Evolutionary conservation across 139 green algal species (phyloP).

Genomic region (Nannochloris sp.): DNA sequence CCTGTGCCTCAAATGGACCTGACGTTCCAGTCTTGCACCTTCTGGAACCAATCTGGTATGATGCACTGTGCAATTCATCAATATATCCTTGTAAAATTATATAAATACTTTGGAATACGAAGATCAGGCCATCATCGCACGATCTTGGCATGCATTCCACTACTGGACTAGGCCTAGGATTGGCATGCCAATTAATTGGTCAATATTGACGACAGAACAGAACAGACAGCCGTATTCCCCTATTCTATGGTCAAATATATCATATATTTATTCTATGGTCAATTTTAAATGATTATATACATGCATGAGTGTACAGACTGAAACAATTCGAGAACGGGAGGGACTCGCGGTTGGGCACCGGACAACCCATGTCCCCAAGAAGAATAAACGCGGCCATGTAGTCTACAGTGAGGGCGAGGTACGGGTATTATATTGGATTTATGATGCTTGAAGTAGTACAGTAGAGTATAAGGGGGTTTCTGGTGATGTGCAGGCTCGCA

Average conservation of each 20-base stretch:
- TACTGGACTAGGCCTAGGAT: too few species aligned
- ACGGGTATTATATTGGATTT: background rate
- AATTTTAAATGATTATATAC: background rate
- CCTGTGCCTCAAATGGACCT: background rate
- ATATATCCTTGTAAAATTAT: background rate
- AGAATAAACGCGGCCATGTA: conserved; percentile 13
- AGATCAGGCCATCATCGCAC: too few species aligned
- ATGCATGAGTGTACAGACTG: background rate
- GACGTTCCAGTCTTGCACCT: too few species aligned
- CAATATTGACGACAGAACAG: background rate
- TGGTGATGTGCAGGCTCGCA: conserved; percentile 38
- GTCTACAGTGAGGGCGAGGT: conserved; percentile 1
- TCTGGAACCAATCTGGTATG: too few species aligned
- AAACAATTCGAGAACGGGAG: too few species aligned
- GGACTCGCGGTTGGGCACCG: too few species aligned
- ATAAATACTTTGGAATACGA: background rate
- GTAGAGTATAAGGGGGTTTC: background rate
- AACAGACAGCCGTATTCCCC: background rate
- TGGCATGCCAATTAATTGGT: background rate
- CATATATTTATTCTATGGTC: background rate
- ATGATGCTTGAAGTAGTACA: background rate
- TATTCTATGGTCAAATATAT: background rate
- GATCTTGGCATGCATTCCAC: too few species aligned
- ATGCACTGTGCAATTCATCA: too few species aligned
- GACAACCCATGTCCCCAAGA: background rate